Conservation (phyloP, 2,329 filamentous ascomycete genomes). For the Tolypocladium cylindrosporum region DNA sequence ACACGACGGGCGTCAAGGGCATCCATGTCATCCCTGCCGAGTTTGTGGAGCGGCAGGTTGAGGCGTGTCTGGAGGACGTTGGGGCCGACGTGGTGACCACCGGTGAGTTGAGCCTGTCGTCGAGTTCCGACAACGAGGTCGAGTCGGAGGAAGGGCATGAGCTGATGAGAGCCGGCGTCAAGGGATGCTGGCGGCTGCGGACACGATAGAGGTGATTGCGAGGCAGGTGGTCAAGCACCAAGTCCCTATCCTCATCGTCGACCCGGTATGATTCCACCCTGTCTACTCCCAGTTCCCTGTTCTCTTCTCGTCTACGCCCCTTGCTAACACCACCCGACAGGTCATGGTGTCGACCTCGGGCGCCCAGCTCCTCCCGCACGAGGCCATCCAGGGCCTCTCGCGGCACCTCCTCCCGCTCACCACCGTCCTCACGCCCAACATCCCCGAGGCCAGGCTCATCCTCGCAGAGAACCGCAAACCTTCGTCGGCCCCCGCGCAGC, state of each 20-base stretch:
- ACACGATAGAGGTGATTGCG: conserved; percentile 26
- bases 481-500: conserved; percentile 9
- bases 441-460: conserved; percentile 62
- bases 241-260: conserved; percentile 22
- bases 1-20: conserved; percentile 73
- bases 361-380: conserved; percentile 53
- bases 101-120: conserved; percentile 40
- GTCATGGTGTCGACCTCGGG: conserved; percentile 91
- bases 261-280: conserved; percentile 21
- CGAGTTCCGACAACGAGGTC: neutral
- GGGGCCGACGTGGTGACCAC: conserved; percentile 87
- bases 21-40: conserved; percentile 70
- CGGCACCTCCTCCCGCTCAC: conserved; percentile 52
- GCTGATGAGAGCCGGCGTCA: neutral
- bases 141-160: neutral
- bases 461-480: conserved; percentile 39
- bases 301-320: neutral
- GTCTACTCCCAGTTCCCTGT: neutral
- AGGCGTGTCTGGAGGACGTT: conserved; percentile 74
- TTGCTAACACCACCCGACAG: conserved; percentile 30
- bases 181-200: conserved; percentile 29
- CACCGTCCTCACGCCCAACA: conserved; percentile 65
- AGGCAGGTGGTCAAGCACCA: conserved; percentile 19
- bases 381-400: conserved; percentile 53
- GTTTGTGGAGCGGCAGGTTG: conserved; percentile 79